phyloP scores from a whole-genome alignment of 345 rosid species.

The Carallia pectinifolia region DNA sequence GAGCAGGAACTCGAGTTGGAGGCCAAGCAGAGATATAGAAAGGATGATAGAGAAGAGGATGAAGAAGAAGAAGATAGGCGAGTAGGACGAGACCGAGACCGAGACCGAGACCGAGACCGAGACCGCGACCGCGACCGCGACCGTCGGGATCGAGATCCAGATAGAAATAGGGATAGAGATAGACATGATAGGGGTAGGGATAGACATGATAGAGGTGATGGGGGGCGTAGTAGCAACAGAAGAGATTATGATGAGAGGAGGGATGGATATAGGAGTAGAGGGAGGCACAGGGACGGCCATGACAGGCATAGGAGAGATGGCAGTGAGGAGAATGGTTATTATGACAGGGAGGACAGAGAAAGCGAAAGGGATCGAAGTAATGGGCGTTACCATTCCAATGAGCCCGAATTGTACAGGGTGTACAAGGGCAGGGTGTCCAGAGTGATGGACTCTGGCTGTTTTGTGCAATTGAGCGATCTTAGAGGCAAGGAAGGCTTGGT shows the following conservation, averaged over 20 bases:
- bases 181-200: conserved; percentile 23
- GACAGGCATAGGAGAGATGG: conserved; percentile 15
- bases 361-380: not conserved
- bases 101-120: conserved; percentile 24
- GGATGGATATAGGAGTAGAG: conserved; percentile 15
- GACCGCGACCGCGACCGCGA: conserved; percentile 22
- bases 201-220: conserved; percentile 17
- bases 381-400: conserved; percentile 1
- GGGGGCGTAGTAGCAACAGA: not conserved
- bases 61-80: conserved; percentile 13
- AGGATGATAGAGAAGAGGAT: conserved; percentile 22
- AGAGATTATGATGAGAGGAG: conserved; percentile 21
- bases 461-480: conserved; percentile 73
- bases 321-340: not conserved
- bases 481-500: conserved; percentile 92
- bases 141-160: conserved; percentile 12
- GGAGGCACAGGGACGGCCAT: conserved; percentile 20
- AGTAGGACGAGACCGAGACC: conserved; percentile 21
- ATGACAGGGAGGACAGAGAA: conserved; percentile 10
- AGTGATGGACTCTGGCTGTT: conserved; percentile 83
- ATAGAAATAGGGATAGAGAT: conserved; percentile 24
- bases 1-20: conserved; percentile 62
- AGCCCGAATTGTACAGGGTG: conserved; percentile 34
- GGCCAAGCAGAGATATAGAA: conserved; percentile 33
- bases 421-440: conserved; percentile 81